Base-by-base conservation (phyloP, 192 early-diverging fungal species). In the Coemansia sp. region DNA sequence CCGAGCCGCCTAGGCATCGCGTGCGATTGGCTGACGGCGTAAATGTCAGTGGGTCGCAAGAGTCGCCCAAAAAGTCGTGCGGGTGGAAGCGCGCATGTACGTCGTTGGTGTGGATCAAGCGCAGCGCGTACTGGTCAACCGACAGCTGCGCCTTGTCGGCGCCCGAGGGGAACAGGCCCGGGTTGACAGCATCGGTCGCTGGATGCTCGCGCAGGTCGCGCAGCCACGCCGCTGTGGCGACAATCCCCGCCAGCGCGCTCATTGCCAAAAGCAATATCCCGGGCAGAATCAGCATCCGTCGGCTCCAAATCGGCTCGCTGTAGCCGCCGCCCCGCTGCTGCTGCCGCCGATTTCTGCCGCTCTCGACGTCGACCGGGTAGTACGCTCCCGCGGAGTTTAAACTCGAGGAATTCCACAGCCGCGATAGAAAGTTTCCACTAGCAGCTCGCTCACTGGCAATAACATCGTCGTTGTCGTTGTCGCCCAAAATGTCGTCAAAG, bases 1-100 rank as follows among this genome's bases (percentile, higher is more conserved):
- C 90, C 7, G 82, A 76, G n/a, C 92, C 92, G 59, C 90, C 89
- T 59, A 86, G 80, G 49, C 87, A 89, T 21, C 49, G 37, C 21
- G 55, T 30, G 28, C 53, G 26, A 13, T 55, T 55, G 5, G 14
- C 64, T 67, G 44, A 21, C 8, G 53, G 53, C 74, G 64, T 26
- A 55, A 40, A 39, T 21, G 7, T 46, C 8, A 9, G 5, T 3
- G 72, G 71, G 19, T 77, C 75, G 73, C 89, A 90, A 26, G 67
- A 69, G 17, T 77, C 71, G 40, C 86, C 86, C 6, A 58, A 39
- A 4, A 53, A 19, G 69, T 86, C 85, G 74, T 85, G 85, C 38
- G 80, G 75, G 38, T 80, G 62, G 30, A 88, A 75, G 26, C 70
- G 84, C 21, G 77, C 70, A 63, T 89, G 86, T 57, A 87, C 66